These are phyloP conservation scores for Wickerhamiella spandovensis DNA, from an alignment of 805 yeast genomes.

Conservation along the genomic window DNA sequence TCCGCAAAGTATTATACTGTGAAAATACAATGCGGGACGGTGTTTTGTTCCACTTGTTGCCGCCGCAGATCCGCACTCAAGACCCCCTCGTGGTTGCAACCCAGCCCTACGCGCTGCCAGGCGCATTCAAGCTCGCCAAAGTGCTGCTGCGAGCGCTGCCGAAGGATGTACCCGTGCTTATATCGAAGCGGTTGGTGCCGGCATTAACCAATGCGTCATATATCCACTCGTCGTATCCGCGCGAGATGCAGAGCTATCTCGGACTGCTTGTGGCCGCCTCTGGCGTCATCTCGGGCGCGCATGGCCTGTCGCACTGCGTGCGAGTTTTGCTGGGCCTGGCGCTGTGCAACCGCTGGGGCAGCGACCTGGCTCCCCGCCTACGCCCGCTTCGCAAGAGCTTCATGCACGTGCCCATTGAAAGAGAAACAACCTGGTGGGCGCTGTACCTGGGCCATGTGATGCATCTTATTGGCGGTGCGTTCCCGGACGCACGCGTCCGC, in stretches of 20 bases:
- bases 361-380: conserved; percentile 34
- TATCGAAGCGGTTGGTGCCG: conserved; percentile 46
- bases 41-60: conserved; percentile 47
- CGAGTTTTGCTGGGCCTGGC: conserved; percentile 63
- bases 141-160: conserved; percentile 48
- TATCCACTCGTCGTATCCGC: conserved; percentile 64
- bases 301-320: conserved; percentile 59
- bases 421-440: conserved; percentile 51
- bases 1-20: conserved; percentile 51
- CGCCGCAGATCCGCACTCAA: conserved; percentile 42
- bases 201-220: conserved; percentile 64
- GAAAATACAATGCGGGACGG: conserved; percentile 78
- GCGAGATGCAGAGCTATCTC: conserved; percentile 62
- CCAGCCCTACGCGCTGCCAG: conserved; percentile 55
- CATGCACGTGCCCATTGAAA: conserved; percentile 11
- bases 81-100: conserved; percentile 63
- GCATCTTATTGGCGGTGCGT: conserved; percentile 69
- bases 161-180: conserved; percentile 42
- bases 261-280: conserved; percentile 61
- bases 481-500: conserved; percentile 67
- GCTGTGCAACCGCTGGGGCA: conserved; percentile 72
- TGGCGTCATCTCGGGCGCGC: conserved; percentile 63
- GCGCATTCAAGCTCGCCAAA: conserved; percentile 42
- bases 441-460: conserved; percentile 56
- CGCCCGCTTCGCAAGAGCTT: conserved; percentile 2